Base-by-base conservation (phyloP, 805 yeast genomes). In the Saccharomycopsis microspora region DNA sequence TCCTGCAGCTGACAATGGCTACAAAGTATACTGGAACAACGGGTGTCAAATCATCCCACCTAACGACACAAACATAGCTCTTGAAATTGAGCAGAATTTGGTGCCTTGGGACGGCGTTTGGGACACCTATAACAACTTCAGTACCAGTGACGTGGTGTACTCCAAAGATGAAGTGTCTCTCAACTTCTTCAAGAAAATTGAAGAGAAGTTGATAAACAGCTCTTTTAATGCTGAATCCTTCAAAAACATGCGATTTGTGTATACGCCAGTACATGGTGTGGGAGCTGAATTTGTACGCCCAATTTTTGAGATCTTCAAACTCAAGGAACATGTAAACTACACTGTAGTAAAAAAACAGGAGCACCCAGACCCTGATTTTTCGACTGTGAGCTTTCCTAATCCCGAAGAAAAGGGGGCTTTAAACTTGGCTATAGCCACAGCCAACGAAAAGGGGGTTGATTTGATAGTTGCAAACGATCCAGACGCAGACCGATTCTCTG, bases 1-100 rank as follows among this genome's bases (percentile, higher is more conserved):
- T 58, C 96, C 96, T 0, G 95, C 97, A 0, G 69, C 70, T 40
- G 97, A 89, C 62, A 87, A 87, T 56, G 97, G 97, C 0, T 90
- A 86, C 65, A 90, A 90, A 60, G 97, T 90, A 1, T 90, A 93
- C 66, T 87, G 93, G 78, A 68, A 72, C 6, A 90, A 90, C 60
- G 97, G 96, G 3, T 90, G 97, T 62, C 97, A 93, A 62, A 93
- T 90, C 54, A 86, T 90, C 42, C 89, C 96, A 2, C 97, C 98
- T 0, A 87, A 82, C 58, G 97, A 93, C 58, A 57, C 58, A 2
- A 78, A 72, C 1, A 90, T 90, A 53, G 88, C 96, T 28, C 51
- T 61, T 2, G 58, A 69, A 1, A 90, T 90, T 39, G 68, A 74
- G 30, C 57, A 65, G 9, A 85, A 85, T 57, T 64, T 85, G 51